Evolutionary conservation across 768 basidiomycete genomes (phyloP).

Genomic region (Kwoniella sp.): DNA sequence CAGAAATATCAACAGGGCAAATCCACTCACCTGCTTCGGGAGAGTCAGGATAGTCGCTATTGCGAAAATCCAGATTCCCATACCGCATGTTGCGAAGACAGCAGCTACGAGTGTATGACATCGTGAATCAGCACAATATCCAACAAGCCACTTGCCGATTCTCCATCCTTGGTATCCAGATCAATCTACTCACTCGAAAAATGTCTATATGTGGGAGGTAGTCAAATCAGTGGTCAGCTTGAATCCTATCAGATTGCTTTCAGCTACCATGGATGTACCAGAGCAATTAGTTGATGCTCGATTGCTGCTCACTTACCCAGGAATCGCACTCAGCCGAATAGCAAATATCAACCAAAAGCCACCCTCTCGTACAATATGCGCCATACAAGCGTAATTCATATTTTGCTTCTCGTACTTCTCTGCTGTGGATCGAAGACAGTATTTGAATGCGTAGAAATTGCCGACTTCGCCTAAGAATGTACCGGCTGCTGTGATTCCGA

Average conservation of each 20-base stretch:
- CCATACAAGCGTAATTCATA: slow-evolving; percentile 54
- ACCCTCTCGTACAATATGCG: slow-evolving; percentile 56
- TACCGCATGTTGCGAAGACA: slow-evolving; percentile 54
- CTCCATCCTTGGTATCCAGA: not conserved
- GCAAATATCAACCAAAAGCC: slow-evolving; percentile 56
- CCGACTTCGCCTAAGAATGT: slow-evolving; percentile 53
- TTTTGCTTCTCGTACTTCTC: slow-evolving; percentile 53
- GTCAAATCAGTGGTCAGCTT: no score
- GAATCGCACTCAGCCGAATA: slow-evolving; percentile 55
- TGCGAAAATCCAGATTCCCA: slow-evolving; percentile 50
- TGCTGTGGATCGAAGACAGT: slow-evolving; percentile 39
- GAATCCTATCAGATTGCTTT: no score
- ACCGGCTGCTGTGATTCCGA: slow-evolving; percentile 52
- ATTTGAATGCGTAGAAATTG: slow-evolving; percentile 55
- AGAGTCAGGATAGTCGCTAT: slow-evolving; percentile 44
- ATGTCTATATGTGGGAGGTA: slow-evolving; percentile 14
- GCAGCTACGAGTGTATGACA: slow-evolving; percentile 32
- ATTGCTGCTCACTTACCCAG: slow-evolving; percentile 45
- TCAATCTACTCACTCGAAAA: slow-evolving; percentile 22
- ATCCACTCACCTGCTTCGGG: slow-evolving; percentile 52
- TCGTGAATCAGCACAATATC: not conserved
- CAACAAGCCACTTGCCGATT: not conserved
- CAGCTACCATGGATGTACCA: no score
- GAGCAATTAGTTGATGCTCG: no score
- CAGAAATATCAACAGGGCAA: not conserved